phyloP scores from a whole-genome alignment of 2,329 filamentous ascomycete genomes.

The Curvularia lunata region DNA sequence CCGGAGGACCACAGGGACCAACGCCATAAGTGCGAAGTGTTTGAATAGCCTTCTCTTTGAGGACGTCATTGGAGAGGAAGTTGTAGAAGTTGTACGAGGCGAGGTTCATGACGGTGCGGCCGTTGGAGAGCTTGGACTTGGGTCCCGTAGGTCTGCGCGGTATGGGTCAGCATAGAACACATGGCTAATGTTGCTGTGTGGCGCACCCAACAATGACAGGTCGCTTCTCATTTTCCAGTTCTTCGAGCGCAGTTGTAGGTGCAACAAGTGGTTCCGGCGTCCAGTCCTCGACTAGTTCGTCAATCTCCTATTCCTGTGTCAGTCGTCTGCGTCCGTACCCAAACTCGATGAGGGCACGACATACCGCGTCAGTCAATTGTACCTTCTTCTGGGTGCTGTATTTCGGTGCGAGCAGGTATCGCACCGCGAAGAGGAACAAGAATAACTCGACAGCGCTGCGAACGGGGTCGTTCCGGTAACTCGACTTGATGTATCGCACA shows the following conservation, averaged over 20 bases:
- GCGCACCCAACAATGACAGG: constrained; percentile 85
- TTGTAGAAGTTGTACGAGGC: constrained; percentile 98
- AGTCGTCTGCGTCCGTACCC: neutral
- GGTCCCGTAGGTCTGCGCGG: constrained; percentile 77
- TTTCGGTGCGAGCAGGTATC: constrained; percentile 88
- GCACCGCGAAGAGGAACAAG: constrained; percentile 91
- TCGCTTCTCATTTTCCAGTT: constrained; percentile 80
- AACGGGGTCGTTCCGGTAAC: constrained; percentile 96
- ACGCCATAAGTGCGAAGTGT: constrained; percentile 95
- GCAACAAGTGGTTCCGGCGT: constrained; percentile 88
- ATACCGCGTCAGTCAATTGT: constrained; percentile 79
- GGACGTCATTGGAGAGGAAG: constrained; percentile 86
- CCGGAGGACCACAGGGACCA: constrained; percentile 92
- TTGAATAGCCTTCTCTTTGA: constrained; percentile 94
- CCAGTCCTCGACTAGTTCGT: constrained; percentile 97
- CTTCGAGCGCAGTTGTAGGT: constrained; percentile 74
- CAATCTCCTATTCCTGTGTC: constrained; percentile 71
- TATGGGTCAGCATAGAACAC: constrained; percentile 18
- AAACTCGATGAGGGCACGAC: constrained; percentile 18
- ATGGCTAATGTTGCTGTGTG: neutral
- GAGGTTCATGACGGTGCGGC: constrained; percentile 89
- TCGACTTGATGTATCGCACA: constrained; percentile 93
- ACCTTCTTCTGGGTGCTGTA: constrained; percentile 93
- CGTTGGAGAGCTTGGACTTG: constrained; percentile 85
- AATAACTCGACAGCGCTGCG: constrained; percentile 92